A percentile compares a stretch with the other conserved stretches of the same genome.
These are phyloP conservation scores for Curvularia sp. DNA, from an alignment of 2,329 filamentous ascomycete species.

Conservation along the genomic window DNA sequence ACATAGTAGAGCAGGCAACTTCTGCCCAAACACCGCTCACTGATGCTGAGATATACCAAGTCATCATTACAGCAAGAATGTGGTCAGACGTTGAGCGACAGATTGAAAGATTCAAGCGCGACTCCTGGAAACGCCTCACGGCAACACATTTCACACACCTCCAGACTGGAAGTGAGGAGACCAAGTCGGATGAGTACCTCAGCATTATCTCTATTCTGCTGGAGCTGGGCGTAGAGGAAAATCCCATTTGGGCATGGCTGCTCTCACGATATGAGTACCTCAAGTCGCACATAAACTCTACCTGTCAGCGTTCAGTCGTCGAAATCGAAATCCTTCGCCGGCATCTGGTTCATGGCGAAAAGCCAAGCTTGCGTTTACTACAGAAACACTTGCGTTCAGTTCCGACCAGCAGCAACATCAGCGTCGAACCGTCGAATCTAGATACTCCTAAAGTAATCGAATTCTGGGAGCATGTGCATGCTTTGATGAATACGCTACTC, in stretches of 20 bases:
- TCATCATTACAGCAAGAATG: constrained; percentile 89
- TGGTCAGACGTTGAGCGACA: constrained; percentile 94
- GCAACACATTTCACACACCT: constrained; percentile 66
- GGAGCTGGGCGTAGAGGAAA: constrained; percentile 94
- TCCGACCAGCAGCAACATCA: constrained; percentile 67
- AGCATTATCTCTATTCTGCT: constrained; percentile 86
- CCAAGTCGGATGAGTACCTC: constrained; percentile 81
- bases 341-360: constrained; percentile 75
- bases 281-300: constrained; percentile 80
- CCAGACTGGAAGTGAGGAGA: constrained; percentile 55
- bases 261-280: constrained; percentile 87
- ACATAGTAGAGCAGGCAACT: constrained; percentile 65
- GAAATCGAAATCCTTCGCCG: constrained; percentile 92
- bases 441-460: constrained; percentile 84
- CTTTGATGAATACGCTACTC: constrained; percentile 76
- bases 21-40: constrained; percentile 64
- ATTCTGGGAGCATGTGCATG: constrained; percentile 88
- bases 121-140: constrained; percentile 83
- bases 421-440: constrained; percentile 64
- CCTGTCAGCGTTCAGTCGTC: constrained; percentile 84
- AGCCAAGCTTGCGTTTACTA: constrained; percentile 71
- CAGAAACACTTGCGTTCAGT: constrained; percentile 80
- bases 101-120: constrained; percentile 84
- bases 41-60: constrained; percentile 82
- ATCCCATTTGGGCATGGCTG: constrained; percentile 96